These are phyloP conservation scores for Cephaloascus fragrans DNA, from an alignment of 805 yeast species.

Conservation along the genomic window DNA sequence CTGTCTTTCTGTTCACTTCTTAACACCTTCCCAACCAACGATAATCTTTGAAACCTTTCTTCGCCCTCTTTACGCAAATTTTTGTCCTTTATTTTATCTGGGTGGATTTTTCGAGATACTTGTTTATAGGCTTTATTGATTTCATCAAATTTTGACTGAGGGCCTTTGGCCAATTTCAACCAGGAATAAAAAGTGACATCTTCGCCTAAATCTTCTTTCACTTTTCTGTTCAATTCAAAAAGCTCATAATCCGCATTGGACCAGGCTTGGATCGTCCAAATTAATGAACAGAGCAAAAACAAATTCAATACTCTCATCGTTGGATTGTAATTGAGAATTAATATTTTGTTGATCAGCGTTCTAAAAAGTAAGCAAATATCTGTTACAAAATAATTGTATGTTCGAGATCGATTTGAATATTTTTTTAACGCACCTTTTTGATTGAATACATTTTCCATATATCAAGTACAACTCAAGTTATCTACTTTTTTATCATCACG, in stretches of 20 bases:
- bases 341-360: too few relatives aligned
- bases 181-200: slow-evolving; percentile 61
- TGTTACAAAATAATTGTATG: too few relatives aligned
- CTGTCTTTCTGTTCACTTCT: slow-evolving; percentile 54
- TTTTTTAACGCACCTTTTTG: too few relatives aligned
- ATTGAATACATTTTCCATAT: too few relatives aligned
- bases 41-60: slow-evolving; percentile 69
- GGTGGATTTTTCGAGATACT: slow-evolving; percentile 67
- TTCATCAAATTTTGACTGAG: slow-evolving; percentile 37
- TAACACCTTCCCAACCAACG: slow-evolving; percentile 65
- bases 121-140: slow-evolving; percentile 61
- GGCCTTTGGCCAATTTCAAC: slow-evolving; percentile 38
- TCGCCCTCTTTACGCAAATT: slow-evolving; percentile 43
- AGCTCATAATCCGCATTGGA: slow-evolving; percentile 70
- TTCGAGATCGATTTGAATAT: too few relatives aligned
- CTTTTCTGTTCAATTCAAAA: slow-evolving; percentile 57
- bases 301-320: slow-evolving; percentile 5
- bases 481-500: too few relatives aligned
- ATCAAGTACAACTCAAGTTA: too few relatives aligned
- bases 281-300: slow-evolving; percentile 7
- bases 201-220: slow-evolving; percentile 52
- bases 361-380: too few relatives aligned
- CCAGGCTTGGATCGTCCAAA: slow-evolving; percentile 33
- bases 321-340: too few relatives aligned
- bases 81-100: slow-evolving; percentile 56